Conservation (phyloP, 768 basidiomycete species). For the Naganishia vishniacii region DNA sequence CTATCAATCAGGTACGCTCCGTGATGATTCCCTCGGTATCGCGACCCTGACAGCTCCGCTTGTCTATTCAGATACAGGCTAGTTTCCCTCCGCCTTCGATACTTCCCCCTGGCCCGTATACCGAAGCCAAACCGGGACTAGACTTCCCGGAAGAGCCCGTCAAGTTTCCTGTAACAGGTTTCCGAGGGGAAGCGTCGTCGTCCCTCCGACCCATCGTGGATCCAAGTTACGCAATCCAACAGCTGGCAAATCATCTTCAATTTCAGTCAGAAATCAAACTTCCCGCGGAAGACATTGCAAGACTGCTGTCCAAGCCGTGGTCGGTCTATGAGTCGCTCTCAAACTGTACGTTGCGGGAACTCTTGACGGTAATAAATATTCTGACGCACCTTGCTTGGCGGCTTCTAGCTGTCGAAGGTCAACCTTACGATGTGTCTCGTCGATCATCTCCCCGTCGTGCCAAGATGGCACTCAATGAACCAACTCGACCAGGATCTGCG, state of each 20-base stretch:
- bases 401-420: background rate
- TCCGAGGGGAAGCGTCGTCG: background rate
- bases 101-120: slow-evolving; percentile 5
- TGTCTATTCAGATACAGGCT: background rate
- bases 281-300: slow-evolving; percentile 42
- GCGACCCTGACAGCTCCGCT: background rate
- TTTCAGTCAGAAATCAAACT: slow-evolving; percentile 58
- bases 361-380: slow-evolving; percentile 60
- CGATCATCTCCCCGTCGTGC: slow-evolving; percentile 11
- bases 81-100: slow-evolving; percentile 15
- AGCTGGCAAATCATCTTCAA: slow-evolving; percentile 55
- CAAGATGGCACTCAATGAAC: background rate
- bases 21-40: background rate
- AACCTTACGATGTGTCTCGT: slow-evolving; percentile 10
- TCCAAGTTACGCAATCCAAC: slow-evolving; percentile 55
- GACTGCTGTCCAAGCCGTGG: slow-evolving; percentile 55
- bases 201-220: slow-evolving; percentile 53
- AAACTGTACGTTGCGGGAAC: slow-evolving; percentile 66
- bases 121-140: slow-evolving; percentile 13
- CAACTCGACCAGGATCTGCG: slow-evolving; percentile 4
- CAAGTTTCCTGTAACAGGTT: slow-evolving; percentile 37
- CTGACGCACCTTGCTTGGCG: background rate
- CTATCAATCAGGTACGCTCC: slow-evolving; percentile 35
- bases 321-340: slow-evolving; percentile 66
- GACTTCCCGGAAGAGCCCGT: background rate